These are phyloP conservation scores for Globisporangium lucens DNA, from an alignment of 352 stramenopile species.

Conservation along the genomic window DNA sequence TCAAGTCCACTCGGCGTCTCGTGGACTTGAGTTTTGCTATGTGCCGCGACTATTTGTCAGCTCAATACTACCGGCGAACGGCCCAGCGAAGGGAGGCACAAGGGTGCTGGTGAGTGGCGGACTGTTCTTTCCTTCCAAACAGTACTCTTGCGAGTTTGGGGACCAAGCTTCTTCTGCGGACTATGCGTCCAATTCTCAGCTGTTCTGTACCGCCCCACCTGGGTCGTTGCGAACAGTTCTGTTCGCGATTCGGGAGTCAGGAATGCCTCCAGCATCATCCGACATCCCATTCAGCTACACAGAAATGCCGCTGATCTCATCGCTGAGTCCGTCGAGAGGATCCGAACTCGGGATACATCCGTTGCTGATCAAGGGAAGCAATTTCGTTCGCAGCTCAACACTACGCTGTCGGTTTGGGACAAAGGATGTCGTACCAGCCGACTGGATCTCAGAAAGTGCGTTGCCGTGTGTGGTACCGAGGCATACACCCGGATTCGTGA, in stretches of 20 bases:
- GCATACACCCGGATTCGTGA: conserved; percentile 28
- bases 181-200: conserved; percentile 26
- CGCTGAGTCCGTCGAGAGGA: conserved; percentile 21
- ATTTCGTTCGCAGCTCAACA: conserved; percentile 31
- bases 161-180: conserved; percentile 15
- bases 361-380: conserved; percentile 27
- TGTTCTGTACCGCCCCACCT: conserved; percentile 33
- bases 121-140: conserved; percentile 18
- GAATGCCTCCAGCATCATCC: conserved; percentile 2
- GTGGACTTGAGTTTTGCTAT: conserved; percentile 7
- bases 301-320: conserved; percentile 13
- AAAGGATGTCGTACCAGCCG: conserved; percentile 23
- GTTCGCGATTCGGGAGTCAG: conserved; percentile 22
- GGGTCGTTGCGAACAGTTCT: conserved; percentile 18
- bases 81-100: conserved; percentile 35
- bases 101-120: conserved; percentile 33
- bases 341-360: conserved; percentile 30
- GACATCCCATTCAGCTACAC: conserved; percentile 24
- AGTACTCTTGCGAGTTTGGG: conserved; percentile 32
- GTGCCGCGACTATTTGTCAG: conserved; percentile 14
- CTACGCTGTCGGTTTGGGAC: conserved; percentile 46
- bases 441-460: conserved; percentile 31
- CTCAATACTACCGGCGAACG: conserved; percentile 30
- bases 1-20: neutral
- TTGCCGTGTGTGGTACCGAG: conserved; percentile 31